Conservation (phyloP, 208 protist genomes). For the Borovskyia barvae region DNA sequence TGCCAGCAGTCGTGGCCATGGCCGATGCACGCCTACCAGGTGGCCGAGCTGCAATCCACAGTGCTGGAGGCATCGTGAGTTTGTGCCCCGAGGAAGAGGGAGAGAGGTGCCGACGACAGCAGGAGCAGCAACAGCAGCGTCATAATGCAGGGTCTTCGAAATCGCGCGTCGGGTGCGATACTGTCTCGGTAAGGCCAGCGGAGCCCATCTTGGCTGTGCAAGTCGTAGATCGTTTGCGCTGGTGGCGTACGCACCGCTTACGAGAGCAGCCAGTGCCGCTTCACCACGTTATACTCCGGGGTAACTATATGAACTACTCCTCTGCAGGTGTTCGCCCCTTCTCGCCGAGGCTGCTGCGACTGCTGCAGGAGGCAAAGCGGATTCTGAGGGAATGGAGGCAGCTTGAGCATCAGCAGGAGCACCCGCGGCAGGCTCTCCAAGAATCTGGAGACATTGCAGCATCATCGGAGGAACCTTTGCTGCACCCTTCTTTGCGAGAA, state of each 20-base stretch:
- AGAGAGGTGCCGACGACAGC: too few relatives aligned
- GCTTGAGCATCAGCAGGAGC: constrained; percentile 13
- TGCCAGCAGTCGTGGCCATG: too few relatives aligned
- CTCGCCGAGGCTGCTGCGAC: constrained; percentile 11
- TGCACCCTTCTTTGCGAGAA: too few relatives aligned
- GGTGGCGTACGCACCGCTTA: constrained; percentile 57
- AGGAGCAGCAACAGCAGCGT: constrained; percentile 6
- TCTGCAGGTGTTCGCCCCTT: constrained; percentile 41
- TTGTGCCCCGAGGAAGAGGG: too few relatives aligned
- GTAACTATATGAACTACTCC: constrained; percentile 51
- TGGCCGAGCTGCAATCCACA: too few relatives aligned
- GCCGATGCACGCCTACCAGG: too few relatives aligned
- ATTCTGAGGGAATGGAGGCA: too few relatives aligned
- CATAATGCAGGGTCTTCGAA: background rate
- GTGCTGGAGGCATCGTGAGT: too few relatives aligned
- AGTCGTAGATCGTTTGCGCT: constrained; percentile 72
- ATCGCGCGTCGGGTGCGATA: too few relatives aligned
- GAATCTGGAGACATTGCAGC: too few relatives aligned
- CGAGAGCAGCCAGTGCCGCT: constrained; percentile 40
- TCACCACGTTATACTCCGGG: constrained; percentile 35
- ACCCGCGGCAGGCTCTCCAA: constrained; percentile 3
- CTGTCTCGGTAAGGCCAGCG: background rate
- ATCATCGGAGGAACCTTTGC: too few relatives aligned
- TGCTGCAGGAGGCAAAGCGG: constrained; percentile 27
- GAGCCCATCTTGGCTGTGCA: constrained; percentile 24